These are phyloP conservation scores for Trametes cinnabarina DNA, from an alignment of 768 basidiomycete species.

Conservation along the genomic window DNA sequence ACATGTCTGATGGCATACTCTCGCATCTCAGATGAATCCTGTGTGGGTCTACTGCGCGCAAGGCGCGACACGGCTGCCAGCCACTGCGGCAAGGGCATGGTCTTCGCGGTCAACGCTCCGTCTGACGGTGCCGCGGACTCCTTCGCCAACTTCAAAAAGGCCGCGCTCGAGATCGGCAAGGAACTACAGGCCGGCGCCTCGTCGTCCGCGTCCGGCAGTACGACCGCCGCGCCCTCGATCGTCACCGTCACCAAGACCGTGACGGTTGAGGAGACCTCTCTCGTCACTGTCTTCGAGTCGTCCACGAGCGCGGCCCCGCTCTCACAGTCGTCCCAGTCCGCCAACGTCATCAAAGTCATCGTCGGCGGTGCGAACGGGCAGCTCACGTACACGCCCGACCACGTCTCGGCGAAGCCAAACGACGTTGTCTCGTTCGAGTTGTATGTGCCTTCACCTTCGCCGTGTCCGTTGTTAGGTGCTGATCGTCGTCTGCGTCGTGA, in stretches of 20 bases:
- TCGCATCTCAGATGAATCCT: conserved; percentile 44
- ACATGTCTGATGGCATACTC: not conserved
- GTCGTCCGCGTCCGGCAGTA: conserved; percentile 46
- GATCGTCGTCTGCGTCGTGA: conserved; percentile 6
- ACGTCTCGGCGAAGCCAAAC: conserved; percentile 47
- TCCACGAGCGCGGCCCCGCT: conserved; percentile 53
- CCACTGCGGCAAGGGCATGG: conserved; percentile 66
- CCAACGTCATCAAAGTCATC: conserved; percentile 49
- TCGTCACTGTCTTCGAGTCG: conserved; percentile 59
- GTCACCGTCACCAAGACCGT: conserved; percentile 48
- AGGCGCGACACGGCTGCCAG: conserved; percentile 45
- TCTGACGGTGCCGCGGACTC: conserved; percentile 53
- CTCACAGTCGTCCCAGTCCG: conserved; percentile 48
- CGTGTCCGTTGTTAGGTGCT: not conserved
- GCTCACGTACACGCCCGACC: conserved; percentile 51
- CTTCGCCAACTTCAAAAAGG: conserved; percentile 57
- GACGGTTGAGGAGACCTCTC: conserved; percentile 36
- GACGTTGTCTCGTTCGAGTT: conserved; percentile 63
- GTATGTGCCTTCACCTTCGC: conserved; percentile 32
- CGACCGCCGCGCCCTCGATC: conserved; percentile 44
- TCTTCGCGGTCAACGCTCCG: conserved; percentile 65
- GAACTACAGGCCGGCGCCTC: conserved; percentile 45
- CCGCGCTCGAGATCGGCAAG: conserved; percentile 55
- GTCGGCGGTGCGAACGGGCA: conserved; percentile 49
- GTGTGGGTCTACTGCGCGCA: conserved; percentile 63